Evolutionary conservation across 352 stramenopile genomes (phyloP), one percentile per base, ranked within the genome.

Genomic region (Phytophthora sansomeana): DNA sequence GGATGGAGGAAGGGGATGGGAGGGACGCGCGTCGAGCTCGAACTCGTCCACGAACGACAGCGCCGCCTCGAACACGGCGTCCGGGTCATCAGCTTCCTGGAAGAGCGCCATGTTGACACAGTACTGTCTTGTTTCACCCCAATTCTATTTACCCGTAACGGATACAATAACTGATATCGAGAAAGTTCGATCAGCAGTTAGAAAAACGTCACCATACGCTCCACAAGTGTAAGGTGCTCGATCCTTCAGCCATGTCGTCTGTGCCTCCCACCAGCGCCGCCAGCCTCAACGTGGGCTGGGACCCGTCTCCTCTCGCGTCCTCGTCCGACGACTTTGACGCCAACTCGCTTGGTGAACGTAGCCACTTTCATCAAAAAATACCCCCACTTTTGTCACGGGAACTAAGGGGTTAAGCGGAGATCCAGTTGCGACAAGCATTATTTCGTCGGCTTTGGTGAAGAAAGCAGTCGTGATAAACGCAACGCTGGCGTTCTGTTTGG

Each of bases 271-370:
- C 60, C 14, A 72, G n/a, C 56, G 71, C 62, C 43, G 51, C 58
- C 30, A 73, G 53, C 28, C 47, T 78, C 16, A 83, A 75, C 62
- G 69, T 89, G 28, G 80, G 78, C 36, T 85, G 72, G 79, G 80
- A 90, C 29, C 72, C 80, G 9, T 77, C 74, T 36, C 48, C 59
- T 30, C 66, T 90, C 1, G 21, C 21, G 21, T 58, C 67, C 0
- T 21, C 56, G 11, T 48, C 42, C 29, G 53, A 36, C 10, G 63
- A 44, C 5, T 69, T 72, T 0, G 83, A 85, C 58, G 52, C 74
- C 50, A 88, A 74, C 58, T 60, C 69, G 26, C 52, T 85, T 16
- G 89, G 90, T 30, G 77, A 91, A 24, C 83, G 77, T 38, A 84
- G n/a, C n/a, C n/a, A n/a, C n/a, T n/a, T n/a, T n/a, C n/a, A n/a